Evolutionary conservation across 148 eudicot genomes (phyloP).

Genomic region (Chenopodium suecicum): DNA sequence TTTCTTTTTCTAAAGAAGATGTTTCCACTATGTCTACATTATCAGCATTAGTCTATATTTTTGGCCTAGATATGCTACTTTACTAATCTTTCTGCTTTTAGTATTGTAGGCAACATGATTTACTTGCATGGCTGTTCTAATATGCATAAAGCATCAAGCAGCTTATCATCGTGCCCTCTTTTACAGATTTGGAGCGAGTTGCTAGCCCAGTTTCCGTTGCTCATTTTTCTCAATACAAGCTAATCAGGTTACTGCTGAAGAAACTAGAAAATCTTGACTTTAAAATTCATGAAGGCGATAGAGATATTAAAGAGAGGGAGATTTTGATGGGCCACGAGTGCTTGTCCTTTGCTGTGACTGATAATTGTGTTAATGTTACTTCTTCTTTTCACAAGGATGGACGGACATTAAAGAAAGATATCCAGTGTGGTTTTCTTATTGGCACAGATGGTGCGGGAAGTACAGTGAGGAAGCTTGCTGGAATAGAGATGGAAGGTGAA

Average conservation of each 20-base stretch:
- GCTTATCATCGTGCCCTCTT: conserved; percentile 12
- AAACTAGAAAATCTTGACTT: conserved; percentile 60
- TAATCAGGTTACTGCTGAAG: conserved; percentile 53
- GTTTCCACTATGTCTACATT: background rate
- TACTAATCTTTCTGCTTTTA: background rate
- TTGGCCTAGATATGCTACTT: background rate
- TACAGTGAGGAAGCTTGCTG: conserved; percentile 65
- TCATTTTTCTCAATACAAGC: conserved; percentile 89
- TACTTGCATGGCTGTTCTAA: background rate
- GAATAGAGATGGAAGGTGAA: conserved; percentile 76
- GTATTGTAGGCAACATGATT: background rate
- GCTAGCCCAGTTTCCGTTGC: conserved; percentile 88
- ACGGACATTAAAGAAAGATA: conserved; percentile 42
- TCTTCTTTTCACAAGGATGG: conserved; percentile 52
- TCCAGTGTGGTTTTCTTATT: conserved; percentile 65
- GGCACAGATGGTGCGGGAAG: conserved; percentile 96
- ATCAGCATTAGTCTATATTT: background rate
- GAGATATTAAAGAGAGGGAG: conserved; percentile 41
- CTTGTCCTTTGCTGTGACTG: conserved; percentile 45
- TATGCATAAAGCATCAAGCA: conserved; percentile 1
- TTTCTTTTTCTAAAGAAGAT: background rate
- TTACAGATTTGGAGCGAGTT: conserved; percentile 80
- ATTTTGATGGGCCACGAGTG: conserved; percentile 91
- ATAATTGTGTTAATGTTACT: conserved; percentile 55
- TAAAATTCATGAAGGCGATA: conserved; percentile 35